phyloP scores from a whole-genome alignment of 2,329 filamentous ascomycete species.

The Hymenoscyphus repandus region DNA sequence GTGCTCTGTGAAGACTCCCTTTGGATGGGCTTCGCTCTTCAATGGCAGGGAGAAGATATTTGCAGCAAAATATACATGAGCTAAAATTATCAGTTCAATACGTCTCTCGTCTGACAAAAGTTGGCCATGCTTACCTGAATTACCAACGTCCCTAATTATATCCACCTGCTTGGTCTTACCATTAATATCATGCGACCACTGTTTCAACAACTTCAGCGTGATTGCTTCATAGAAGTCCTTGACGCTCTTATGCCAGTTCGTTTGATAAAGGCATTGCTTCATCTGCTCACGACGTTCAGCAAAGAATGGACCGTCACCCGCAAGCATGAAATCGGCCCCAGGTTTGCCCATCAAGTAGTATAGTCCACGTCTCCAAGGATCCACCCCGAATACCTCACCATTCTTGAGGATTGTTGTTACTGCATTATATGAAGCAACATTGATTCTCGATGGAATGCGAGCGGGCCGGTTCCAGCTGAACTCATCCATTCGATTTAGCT shows the following conservation, averaged over 20 bases:
- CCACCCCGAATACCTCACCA: conserved; percentile 13
- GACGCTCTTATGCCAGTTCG: background rate
- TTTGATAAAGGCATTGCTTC: conserved; percentile 50
- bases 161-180: conserved; percentile 46
- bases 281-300: conserved; percentile 48
- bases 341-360: conserved; percentile 11
- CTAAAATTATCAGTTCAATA: conserved; percentile 35
- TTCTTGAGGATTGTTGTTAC: conserved; percentile 59
- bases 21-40: conserved; percentile 44
- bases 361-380: conserved; percentile 14
- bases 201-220: conserved; percentile 52
- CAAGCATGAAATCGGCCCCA: conserved; percentile 49
- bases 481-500: conserved; percentile 59
- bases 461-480: conserved; percentile 65
- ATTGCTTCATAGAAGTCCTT: conserved; percentile 57
- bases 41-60: conserved; percentile 47
- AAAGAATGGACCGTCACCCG: conserved; percentile 44
- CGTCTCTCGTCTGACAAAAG: no score
- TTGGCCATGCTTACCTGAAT: background rate
- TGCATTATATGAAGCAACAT: conserved; percentile 55
- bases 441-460: conserved; percentile 44
- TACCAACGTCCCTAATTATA: conserved; percentile 50
- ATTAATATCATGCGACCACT: conserved; percentile 59
- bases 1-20: conserved; percentile 48
- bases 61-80: conserved; percentile 47